phyloP scores from a whole-genome alignment of 2,329 filamentous ascomycete species.

The Lasiodiplodia sp. region DNA sequence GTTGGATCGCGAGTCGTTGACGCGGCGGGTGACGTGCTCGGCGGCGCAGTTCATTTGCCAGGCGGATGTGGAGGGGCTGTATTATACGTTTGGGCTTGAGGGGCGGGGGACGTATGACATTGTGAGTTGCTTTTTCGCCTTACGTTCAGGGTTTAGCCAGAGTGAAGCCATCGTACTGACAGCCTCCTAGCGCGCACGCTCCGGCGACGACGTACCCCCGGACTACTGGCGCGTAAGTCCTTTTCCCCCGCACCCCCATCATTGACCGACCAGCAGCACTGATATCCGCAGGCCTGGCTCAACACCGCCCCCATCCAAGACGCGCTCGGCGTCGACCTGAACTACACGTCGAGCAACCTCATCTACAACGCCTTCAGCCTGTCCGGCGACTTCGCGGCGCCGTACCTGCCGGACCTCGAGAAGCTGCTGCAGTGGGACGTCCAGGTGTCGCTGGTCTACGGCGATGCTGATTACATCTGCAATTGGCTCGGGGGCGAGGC shows the following conservation, averaged over 20 bases:
- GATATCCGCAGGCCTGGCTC: slow-evolving; percentile 40
- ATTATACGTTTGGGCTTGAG: slow-evolving; percentile 43
- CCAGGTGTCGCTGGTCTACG: slow-evolving; percentile 10
- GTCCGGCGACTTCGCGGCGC: slow-evolving; percentile 46
- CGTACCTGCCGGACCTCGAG: slow-evolving; percentile 41
- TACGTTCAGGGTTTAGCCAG: too few relatives aligned
- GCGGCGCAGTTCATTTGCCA: slow-evolving; percentile 56
- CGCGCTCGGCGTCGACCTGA: slow-evolving; percentile 66
- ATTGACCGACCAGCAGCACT: neutral
- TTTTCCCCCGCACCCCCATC: neutral
- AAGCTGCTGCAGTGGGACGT: slow-evolving; percentile 1
- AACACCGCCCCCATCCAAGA: slow-evolving; percentile 64
- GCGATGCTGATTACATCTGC: slow-evolving; percentile 25
- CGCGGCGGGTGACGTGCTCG: slow-evolving; percentile 53
- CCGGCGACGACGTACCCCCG: slow-evolving; percentile 49
- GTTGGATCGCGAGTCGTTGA: neutral
- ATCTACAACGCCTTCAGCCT: slow-evolving; percentile 53
- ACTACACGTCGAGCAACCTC: slow-evolving; percentile 57
- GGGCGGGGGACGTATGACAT: slow-evolving; percentile 66
- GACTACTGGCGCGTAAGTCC: slow-evolving; percentile 4
- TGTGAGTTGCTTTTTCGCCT: slow-evolving; percentile 32
- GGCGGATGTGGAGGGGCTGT: slow-evolving; percentile 54
- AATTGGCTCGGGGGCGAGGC: slow-evolving; percentile 25
- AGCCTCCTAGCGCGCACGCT: slow-evolving; percentile 44
- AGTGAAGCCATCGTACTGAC: neutral